Conservation (phyloP, 805 yeast species). For the Sporopachydermia lactativora region DNA sequence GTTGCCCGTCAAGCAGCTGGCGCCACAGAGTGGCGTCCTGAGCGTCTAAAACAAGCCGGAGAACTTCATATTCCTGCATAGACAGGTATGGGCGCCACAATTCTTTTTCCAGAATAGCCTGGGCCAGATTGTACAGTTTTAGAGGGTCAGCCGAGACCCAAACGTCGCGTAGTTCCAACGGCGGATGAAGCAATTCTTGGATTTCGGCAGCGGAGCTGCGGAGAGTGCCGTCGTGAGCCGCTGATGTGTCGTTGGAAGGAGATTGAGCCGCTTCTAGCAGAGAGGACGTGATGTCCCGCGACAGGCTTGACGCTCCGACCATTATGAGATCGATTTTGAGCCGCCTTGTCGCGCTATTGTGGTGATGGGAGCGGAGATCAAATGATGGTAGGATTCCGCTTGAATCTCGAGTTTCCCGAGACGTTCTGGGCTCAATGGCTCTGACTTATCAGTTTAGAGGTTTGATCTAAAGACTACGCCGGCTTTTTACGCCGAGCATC, state of each 20-base stretch:
- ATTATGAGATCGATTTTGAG: too few relatives aligned
- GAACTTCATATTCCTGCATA: constrained; percentile 22
- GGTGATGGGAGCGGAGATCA: too few relatives aligned
- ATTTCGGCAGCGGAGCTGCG: background rate
- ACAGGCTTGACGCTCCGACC: background rate
- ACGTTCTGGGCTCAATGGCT: too few relatives aligned
- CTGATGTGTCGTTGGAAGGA: background rate
- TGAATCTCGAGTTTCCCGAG: too few relatives aligned
- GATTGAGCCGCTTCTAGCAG: too few relatives aligned
- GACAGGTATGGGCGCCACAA: constrained; percentile 22
- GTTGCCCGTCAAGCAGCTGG: background rate
- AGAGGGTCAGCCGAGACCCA: constrained; percentile 8
- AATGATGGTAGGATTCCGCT: too few relatives aligned
- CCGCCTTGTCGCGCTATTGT: too few relatives aligned
- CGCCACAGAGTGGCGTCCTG: background rate
- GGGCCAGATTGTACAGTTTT: constrained; percentile 11
- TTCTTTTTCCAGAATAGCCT: constrained; percentile 15
- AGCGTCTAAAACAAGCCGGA: constrained; percentile 14
- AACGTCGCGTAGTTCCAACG: constrained; percentile 2
- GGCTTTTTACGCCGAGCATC: too few relatives aligned
- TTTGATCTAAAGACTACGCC: too few relatives aligned
- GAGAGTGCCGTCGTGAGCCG: background rate
- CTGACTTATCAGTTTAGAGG: too few relatives aligned
- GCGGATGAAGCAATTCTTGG: background rate
- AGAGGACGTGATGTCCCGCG: background rate